Evolutionary conservation across 805 yeast species (phyloP).

Genomic region (Pichia ethanolica): DNA sequence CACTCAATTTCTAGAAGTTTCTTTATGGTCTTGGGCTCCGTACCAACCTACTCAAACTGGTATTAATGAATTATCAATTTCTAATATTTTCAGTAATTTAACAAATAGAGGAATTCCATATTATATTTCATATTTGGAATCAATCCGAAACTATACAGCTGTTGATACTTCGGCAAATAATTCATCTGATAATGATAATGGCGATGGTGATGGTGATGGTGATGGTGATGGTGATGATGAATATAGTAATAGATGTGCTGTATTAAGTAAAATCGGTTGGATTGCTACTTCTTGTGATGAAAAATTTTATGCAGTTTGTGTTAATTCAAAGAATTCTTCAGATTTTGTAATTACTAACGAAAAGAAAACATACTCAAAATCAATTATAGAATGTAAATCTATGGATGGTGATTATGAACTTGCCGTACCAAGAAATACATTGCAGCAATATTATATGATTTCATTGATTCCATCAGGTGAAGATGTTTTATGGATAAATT

Average conservation of each 20-base stretch:
- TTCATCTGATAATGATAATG: not conserved
- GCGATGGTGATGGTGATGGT: not conserved
- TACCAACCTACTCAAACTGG: slow-evolving; percentile 38
- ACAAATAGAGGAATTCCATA: not conserved
- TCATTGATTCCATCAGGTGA: slow-evolving; percentile 16
- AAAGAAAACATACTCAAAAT: slow-evolving; percentile 38
- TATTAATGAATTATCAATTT: slow-evolving; percentile 2
- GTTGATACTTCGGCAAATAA: too few relatives aligned
- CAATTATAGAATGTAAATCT: slow-evolving; percentile 24
- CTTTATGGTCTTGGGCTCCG: slow-evolving; percentile 72
- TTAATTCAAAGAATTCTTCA: slow-evolving; percentile 30
- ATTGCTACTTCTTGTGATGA: slow-evolving; percentile 58
- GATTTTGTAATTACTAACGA: slow-evolving; percentile 37
- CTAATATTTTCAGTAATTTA: not conserved
- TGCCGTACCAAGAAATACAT: slow-evolving; percentile 42
- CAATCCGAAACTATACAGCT: too few relatives aligned
- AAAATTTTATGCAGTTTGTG: slow-evolving; percentile 49
- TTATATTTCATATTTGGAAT: not conserved
- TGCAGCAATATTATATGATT: slow-evolving; percentile 32
- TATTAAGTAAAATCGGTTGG: slow-evolving; percentile 47
- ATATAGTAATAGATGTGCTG: slow-evolving; percentile 34
- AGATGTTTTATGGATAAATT: slow-evolving; percentile 64
- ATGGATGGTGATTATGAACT: slow-evolving; percentile 28
- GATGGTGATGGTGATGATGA: slow-evolving; percentile 14
- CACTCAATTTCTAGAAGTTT: slow-evolving; percentile 25